phyloP scores from a whole-genome alignment of 371 early-diverging fungal genomes.

The Massospora cicadina region DNA sequence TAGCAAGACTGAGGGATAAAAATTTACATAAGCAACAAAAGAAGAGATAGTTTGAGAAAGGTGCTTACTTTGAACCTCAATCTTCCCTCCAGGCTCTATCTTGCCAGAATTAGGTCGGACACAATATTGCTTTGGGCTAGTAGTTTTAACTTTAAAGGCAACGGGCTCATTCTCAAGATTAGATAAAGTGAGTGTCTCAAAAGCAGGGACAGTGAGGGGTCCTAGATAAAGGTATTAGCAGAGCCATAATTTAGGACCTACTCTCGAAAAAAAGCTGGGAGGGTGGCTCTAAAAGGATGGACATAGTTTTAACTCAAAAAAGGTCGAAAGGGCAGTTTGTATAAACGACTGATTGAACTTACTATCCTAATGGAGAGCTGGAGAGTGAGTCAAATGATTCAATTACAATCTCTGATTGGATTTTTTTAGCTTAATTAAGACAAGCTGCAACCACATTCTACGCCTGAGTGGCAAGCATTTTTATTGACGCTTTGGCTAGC shows the following conservation, averaged over 20 bases:
- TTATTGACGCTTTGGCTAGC: too few relatives aligned
- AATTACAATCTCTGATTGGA: too few relatives aligned
- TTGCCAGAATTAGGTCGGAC: slow-evolving; percentile 89
- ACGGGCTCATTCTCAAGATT: slow-evolving; percentile 50
- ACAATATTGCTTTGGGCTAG: slow-evolving; percentile 92
- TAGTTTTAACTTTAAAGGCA: slow-evolving; percentile 95
- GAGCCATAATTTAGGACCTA: slow-evolving; percentile 17
- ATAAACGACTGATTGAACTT: too few relatives aligned
- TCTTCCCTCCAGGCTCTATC: slow-evolving; percentile 46
- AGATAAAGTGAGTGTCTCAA: slow-evolving; percentile 37
- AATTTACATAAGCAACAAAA: background rate
- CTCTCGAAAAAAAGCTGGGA: slow-evolving; percentile 33
- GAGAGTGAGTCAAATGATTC: too few relatives aligned
- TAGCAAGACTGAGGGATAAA: slow-evolving; percentile 46
- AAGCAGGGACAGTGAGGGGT: slow-evolving; percentile 50
- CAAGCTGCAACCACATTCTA: too few relatives aligned
- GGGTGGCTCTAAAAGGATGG: slow-evolving; percentile 31
- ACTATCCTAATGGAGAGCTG: too few relatives aligned
- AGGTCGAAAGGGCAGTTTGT: too few relatives aligned
- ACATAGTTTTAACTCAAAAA: too few relatives aligned
- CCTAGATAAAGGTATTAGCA: slow-evolving; percentile 24
- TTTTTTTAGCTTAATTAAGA: too few relatives aligned
- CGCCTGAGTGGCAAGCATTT: too few relatives aligned
- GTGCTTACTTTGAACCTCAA: slow-evolving; percentile 56
- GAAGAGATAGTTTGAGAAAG: too few relatives aligned